These are phyloP conservation scores for Penicillium psychrofluorescens DNA, from an alignment of 495 filamentous ascomycete genomes.

Conservation along the genomic window DNA sequence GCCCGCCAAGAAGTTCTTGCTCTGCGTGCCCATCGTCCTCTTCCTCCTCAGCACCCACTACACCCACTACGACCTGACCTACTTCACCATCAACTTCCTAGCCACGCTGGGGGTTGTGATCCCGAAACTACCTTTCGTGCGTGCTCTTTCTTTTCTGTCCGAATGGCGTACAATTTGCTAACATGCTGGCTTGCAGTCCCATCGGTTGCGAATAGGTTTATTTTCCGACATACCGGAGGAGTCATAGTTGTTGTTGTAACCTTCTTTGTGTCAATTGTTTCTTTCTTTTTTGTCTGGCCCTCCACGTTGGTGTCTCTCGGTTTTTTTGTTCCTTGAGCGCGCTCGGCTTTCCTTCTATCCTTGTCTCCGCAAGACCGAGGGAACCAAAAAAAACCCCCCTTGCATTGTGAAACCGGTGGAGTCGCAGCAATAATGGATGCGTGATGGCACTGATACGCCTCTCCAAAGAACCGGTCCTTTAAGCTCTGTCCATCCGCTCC, in stretches of 20 bases:
- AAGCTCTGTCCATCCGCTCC: slow-evolving; percentile 4
- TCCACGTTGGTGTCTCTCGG: slow-evolving; percentile 13
- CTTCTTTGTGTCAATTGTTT: slow-evolving; percentile 1
- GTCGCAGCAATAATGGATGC: slow-evolving; percentile 12
- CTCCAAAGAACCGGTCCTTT: slow-evolving; percentile 7
- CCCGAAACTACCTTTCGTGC: slow-evolving; percentile 88
- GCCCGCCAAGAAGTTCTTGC: slow-evolving; percentile 93
- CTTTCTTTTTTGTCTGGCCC: slow-evolving; percentile 10
- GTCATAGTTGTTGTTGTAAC: slow-evolving; percentile 21
- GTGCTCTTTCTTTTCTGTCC: slow-evolving; percentile 22
- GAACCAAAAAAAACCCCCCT: slow-evolving; percentile 10
- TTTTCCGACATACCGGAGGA: slow-evolving; percentile 39
- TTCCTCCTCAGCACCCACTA: slow-evolving; percentile 98
- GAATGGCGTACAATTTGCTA: slow-evolving; percentile 6
- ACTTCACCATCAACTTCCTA: slow-evolving; percentile 94
- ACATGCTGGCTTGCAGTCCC: slow-evolving; percentile 26
- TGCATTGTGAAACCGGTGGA: slow-evolving; percentile 21
- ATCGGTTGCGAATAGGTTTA: slow-evolving; percentile 44
- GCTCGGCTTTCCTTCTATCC: background rate
- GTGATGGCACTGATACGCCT: slow-evolving; percentile 14
- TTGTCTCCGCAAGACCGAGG: background rate
- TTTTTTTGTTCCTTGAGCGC: slow-evolving; percentile 3
- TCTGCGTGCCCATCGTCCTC: slow-evolving; percentile 86
- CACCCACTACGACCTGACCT: slow-evolving; percentile 92
- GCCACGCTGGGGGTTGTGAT: slow-evolving; percentile 88